Base-by-base conservation (phyloP, 179 eudicot genomes). In the Camellia oleifera region DNA sequence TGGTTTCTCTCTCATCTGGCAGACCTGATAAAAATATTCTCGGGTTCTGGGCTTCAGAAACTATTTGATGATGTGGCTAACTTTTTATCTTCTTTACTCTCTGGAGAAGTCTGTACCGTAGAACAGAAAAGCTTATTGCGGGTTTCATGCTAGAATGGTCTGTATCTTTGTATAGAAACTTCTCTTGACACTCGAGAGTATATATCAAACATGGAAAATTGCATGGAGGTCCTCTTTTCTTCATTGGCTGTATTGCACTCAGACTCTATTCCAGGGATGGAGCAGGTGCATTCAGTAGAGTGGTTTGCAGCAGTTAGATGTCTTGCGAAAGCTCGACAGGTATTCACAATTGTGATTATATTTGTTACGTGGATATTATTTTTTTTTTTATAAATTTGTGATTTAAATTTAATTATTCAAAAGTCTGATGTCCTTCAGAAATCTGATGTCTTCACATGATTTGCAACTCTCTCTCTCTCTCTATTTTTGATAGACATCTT, bases 111-210 rank as follows among this genome's bases (percentile, higher is more conserved):
- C 2, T 83, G 65, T 80, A 83, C 80, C 73, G 44, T 77, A 40
- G 84, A 82, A 74, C 84, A 91, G 78, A 88, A 85, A 86, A 84
- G 86, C 72, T 81, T 85, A n/a, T n/a, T 94, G 77, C 86, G 90
- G 61, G 79, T 89, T 70, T 86, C 94, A 57, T 91, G 91, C 82
- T 97, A 97, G 99, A 91, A 88, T 82, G 95, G 98, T 63, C 88
- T 97, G 42, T 74, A 54, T 75, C 67, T 79, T 62, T 91, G 92
- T 88, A 77, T 89, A 75, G 82, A 89, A 58, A 72, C 86, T 81
- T 72, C 91, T 76, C 72, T 69, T 72, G 89, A 87, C 74, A 66
- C 82, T 52, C 87, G 87, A 70, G 87, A 81, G 26, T 90, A 84
- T 82, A 70, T 85, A 81, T 77, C 86, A 48, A 80, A 82, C 79